Base-by-base conservation (phyloP, 1,139 yeast species). In the Hansenula sp. region DNA sequence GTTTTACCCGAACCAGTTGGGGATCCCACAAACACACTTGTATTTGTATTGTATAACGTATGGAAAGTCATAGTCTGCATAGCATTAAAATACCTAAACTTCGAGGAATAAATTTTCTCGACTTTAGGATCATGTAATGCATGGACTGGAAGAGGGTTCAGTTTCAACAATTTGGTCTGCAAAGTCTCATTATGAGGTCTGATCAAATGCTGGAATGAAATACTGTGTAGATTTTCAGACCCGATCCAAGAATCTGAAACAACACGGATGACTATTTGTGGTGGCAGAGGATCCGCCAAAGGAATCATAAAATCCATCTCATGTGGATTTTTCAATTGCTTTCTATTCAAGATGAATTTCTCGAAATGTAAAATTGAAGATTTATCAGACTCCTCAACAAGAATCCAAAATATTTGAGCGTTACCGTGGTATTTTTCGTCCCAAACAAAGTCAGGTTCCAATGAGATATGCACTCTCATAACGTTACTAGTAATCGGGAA, bases 1-100 rank as follows among this genome's bases (percentile, higher is more conserved):
- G 99, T 94, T 62, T 94, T 94, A 53, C 99, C 99, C 0, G 99
- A 93, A 28, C 99, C 99, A 2, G 99, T 94, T 3, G 99, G 99
- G 0, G 98, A 91, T 13, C 99, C 99, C 36, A 94, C 88, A 63
- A 94, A 86, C 0, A 85, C 91, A 62, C 87, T 87, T 3, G 84
- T 77, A 51, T 84, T 79, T 2, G 84, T 68, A 60, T 93, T 84
- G 65, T 91, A 94, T 37, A 94, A 67, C 0, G 96, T 79, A 59
- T 91, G 96, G 66, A 94, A 94, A 0, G 86, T 79, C 98, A 93
- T 93, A 0, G 98, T 91, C 66, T 94, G 99, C 96, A 94, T 91
- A 6, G 99, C 99, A 60, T 94, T 94, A 73, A 94, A 94, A 63
- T 87, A 93, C 45, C 77, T 77, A 71, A 93, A 93, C 51, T 78